Percentiles rank a stretch among this genome's conserved stretches.
Evolutionary conservation across 148 eudicot genomes (phyloP).

Genomic region (Agrostemma githago): DNA sequence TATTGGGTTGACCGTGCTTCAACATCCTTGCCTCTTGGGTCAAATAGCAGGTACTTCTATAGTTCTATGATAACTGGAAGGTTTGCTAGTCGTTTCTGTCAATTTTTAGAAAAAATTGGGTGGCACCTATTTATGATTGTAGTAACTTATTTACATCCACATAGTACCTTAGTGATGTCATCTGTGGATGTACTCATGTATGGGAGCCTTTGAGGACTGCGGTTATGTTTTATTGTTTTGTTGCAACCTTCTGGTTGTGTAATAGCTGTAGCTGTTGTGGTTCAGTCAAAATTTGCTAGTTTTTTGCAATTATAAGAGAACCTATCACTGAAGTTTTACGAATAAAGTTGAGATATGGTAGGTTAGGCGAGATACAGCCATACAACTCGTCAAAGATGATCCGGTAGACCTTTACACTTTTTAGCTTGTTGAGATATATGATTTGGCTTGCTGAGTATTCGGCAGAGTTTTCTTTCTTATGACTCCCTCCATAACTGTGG

Average conservation of each 20-base stretch:
- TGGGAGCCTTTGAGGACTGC: not conserved
- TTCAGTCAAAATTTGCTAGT: not conserved
- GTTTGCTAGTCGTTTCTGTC: not conserved
- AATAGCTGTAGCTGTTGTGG: not conserved
- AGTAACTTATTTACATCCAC: not conserved
- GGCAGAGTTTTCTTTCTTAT: not conserved
- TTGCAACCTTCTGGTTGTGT: not conserved
- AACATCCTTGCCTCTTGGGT: conserved; percentile 53
- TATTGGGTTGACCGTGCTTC: conserved; percentile 86
- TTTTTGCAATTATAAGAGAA: not conserved
- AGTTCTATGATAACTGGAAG: not conserved
- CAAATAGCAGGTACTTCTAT: conserved; percentile 47
- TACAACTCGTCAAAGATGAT: not conserved
- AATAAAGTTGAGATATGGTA: not conserved
- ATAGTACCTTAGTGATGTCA: not conserved
- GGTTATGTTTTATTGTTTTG: no score
- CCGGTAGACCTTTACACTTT: not conserved
- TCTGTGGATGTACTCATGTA: not conserved
- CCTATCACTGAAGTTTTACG: not conserved
- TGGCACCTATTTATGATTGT: conserved; percentile 2
- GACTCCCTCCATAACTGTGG: not conserved
- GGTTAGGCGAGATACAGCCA: not conserved
- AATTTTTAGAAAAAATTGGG: not conserved
- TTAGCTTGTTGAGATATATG: not conserved
- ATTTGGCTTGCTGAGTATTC: not conserved